These are phyloP conservation scores for Trichoderma atroviride DNA, from an alignment of 2,329 filamentous ascomycete genomes.

Conservation along the genomic window DNA sequence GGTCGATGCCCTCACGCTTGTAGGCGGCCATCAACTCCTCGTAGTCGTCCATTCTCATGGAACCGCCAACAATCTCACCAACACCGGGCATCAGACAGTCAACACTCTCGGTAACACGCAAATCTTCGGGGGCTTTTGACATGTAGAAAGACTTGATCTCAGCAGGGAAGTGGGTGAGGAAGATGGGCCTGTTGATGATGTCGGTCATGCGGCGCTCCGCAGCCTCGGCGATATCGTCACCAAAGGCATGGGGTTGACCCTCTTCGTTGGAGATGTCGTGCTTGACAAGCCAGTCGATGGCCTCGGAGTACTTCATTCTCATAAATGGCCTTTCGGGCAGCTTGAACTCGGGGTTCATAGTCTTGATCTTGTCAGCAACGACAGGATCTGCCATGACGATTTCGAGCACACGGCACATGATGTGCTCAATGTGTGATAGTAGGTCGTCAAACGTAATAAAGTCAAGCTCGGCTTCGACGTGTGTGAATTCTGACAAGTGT, in stretches of 20 bases:
- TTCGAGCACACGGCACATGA: conserved; percentile 85
- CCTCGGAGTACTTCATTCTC: conserved; percentile 93
- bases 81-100: conserved; percentile 88
- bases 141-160: conserved; percentile 99
- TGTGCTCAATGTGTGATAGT: conserved; percentile 79
- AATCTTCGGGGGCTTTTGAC: conserved; percentile 80
- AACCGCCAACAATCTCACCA: conserved; percentile 94
- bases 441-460: conserved; percentile 93
- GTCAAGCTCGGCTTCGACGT: conserved; percentile 94
- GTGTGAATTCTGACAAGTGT: conserved; percentile 94
- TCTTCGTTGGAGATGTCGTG: conserved; percentile 94
- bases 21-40: conserved; percentile 89
- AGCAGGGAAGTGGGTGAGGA: conserved; percentile 94
- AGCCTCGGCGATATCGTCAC: conserved; percentile 97
- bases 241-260: conserved; percentile 84
- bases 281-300: conserved; percentile 89
- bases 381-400: conserved; percentile 72
- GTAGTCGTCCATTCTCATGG: conserved; percentile 92
- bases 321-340: conserved; percentile 82
- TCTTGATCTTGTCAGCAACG: conserved; percentile 72
- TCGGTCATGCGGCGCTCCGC: conserved; percentile 98
- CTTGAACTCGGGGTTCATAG: conserved; percentile 89
- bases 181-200: conserved; percentile 90
- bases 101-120: conserved; percentile 87
- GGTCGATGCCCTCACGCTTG: conserved; percentile 81